Evolutionary conservation across 2,329 filamentous ascomycete species (phyloP).

Genomic region (Botryotinia globosa): DNA sequence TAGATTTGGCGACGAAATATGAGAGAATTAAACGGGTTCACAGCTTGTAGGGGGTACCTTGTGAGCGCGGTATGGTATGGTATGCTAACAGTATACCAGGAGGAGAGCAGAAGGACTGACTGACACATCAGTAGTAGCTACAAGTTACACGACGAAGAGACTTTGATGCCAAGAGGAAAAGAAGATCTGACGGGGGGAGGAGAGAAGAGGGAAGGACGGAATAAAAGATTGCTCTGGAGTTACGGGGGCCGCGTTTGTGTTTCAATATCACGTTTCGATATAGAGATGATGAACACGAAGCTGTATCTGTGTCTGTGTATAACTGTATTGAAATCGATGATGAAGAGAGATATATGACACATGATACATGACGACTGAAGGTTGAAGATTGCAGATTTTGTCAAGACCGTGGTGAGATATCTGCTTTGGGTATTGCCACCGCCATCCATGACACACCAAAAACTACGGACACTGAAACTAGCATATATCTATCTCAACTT

Average conservation of each 20-base stretch:
- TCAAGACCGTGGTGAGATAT: background rate
- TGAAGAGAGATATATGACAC: background rate
- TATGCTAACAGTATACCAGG: background rate
- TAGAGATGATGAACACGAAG: background rate
- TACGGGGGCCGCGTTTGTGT: background rate
- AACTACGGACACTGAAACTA: background rate
- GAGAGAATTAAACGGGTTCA: background rate
- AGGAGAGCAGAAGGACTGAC: background rate
- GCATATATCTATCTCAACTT: background rate
- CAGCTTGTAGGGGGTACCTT: background rate
- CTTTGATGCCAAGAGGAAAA: background rate
- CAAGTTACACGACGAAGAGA: background rate
- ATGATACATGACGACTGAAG: background rate
- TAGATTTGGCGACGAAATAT: background rate
- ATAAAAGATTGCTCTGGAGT: background rate
- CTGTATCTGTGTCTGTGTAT: background rate
- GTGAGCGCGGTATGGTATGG: background rate
- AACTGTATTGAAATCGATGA: background rate
- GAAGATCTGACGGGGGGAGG: background rate
- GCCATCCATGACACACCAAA: background rate
- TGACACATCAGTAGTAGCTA: background rate
- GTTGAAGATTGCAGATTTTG: background rate
- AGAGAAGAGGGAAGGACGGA: background rate
- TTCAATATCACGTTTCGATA: background rate
- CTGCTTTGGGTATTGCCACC: background rate